Evolutionary conservation across 1,284 basidiomycete species (phyloP).

Genomic region (Ganoderma multipileum): DNA sequence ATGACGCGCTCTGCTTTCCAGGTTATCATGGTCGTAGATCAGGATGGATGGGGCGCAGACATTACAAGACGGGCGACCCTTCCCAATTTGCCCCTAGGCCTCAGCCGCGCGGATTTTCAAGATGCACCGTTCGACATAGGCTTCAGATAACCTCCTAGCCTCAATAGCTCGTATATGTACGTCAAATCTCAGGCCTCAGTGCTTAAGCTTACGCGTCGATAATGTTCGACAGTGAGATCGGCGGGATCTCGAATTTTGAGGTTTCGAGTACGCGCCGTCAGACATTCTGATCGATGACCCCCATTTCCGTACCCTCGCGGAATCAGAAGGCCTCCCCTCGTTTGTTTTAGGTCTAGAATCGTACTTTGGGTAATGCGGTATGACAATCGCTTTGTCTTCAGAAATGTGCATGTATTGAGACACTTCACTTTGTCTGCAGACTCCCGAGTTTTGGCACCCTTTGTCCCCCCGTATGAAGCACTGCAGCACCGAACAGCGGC

Average conservation of each 20-base stretch:
- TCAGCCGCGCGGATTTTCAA: too few species aligned
- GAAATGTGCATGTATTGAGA: neutral
- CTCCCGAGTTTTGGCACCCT: neutral
- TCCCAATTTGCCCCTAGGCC: neutral
- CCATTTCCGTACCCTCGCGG: neutral
- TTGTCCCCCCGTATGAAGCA: neutral
- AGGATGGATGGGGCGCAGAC: neutral
- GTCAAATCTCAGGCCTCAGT: too few species aligned
- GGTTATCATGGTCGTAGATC: neutral
- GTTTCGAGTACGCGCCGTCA: neutral
- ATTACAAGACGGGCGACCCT: neutral
- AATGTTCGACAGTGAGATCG: too few species aligned
- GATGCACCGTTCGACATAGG: too few species aligned
- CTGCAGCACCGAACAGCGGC: neutral
- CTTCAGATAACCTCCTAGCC: too few species aligned
- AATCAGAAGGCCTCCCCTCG: neutral
- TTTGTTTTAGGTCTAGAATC: neutral
- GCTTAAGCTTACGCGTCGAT: too few species aligned
- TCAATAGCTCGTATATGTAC: too few species aligned
- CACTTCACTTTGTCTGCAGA: neutral
- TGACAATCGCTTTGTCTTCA: neutral
- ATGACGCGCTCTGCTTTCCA: neutral
- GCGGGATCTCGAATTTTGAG: neutral
- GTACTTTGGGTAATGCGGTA: neutral
- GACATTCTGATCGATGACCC: neutral